Conservation (phyloP, 2,329 filamentous ascomycete genomes). For the Fonsecaea nubica region DNA sequence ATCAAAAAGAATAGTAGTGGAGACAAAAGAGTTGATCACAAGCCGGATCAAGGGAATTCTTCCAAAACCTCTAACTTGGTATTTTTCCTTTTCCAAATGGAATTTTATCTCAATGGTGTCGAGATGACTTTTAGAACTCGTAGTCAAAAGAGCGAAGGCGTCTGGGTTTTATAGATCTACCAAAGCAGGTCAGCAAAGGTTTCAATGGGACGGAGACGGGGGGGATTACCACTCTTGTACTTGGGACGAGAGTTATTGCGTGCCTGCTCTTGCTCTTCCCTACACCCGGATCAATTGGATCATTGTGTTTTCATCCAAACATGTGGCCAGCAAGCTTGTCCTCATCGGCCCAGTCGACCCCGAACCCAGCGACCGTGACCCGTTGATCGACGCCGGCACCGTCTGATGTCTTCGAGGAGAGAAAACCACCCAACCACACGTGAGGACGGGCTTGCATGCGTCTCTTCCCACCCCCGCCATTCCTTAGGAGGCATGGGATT, state of each 20-base stretch:
- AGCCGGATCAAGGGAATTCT: neutral
- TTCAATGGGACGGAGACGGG: neutral
- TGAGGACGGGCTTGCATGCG: neutral
- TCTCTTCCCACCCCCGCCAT: too few species aligned
- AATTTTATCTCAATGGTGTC: neutral
- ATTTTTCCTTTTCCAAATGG: too few species aligned
- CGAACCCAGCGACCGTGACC: neutral
- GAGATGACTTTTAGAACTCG: neutral
- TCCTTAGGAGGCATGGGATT: neutral
- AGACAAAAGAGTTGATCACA: neutral
- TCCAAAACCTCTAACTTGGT: neutral
- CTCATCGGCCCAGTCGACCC: neutral
- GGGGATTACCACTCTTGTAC: neutral
- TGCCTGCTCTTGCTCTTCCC: neutral
- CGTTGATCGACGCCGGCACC: neutral
- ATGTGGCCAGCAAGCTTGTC: neutral
- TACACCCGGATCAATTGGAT: neutral
- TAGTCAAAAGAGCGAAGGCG: neutral
- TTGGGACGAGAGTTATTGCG: neutral
- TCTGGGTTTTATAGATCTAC: neutral
- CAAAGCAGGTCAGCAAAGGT: slow-evolving; percentile 1
- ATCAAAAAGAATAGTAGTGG: neutral
- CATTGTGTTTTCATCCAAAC: neutral
- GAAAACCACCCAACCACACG: neutral
- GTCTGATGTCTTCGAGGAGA: neutral